Conservation (phyloP, 495 filamentous ascomycete species). For the Xanthoparmelia taractica region DNA sequence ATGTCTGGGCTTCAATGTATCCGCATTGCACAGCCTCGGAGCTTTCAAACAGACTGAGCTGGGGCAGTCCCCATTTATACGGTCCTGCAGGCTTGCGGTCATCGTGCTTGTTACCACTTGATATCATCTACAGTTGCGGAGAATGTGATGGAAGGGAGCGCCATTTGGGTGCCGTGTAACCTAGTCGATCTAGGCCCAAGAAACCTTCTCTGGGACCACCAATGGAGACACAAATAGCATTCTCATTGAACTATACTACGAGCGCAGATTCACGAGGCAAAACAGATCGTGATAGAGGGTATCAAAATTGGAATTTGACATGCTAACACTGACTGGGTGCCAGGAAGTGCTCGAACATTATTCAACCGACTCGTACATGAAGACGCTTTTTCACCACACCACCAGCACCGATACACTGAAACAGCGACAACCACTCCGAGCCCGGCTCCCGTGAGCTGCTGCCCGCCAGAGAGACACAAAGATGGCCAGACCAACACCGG, state of each 20-base stretch:
- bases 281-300: background rate
- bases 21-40: background rate
- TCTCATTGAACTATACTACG: background rate
- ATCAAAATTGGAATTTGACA: background rate
- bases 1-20: background rate
- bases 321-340: background rate
- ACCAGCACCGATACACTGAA: background rate
- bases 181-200: background rate
- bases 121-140: background rate
- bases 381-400: background rate
- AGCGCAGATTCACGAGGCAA: background rate
- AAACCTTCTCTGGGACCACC: background rate
- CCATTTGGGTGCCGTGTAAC: background rate
- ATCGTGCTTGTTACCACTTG: background rate
- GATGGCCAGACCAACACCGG: conserved; percentile 8
- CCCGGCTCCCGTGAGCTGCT: background rate
- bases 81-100: background rate
- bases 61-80: too few relatives aligned
- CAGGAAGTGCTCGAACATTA: background rate
- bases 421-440: background rate
- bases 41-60: background rate
- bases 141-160: background rate
- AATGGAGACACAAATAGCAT: background rate
- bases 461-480: background rate
- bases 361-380: background rate